phyloP scores from a whole-genome alignment of 2,329 filamentous ascomycete genomes.

The Ustulina deusta region DNA sequence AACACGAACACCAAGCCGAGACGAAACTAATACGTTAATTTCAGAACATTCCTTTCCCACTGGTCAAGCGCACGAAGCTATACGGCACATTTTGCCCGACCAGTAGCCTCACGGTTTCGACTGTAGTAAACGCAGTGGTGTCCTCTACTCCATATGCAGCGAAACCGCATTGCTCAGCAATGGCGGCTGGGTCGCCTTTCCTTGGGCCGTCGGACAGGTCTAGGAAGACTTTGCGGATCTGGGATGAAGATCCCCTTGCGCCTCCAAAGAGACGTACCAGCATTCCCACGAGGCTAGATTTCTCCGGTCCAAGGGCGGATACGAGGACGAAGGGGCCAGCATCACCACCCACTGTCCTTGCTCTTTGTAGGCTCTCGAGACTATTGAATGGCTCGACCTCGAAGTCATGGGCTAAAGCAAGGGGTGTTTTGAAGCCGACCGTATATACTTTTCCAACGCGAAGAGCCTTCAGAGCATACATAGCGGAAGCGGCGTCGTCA shows the following conservation, averaged over 20 bases:
- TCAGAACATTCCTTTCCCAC: constrained; percentile 64
- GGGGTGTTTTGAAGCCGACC: constrained; percentile 78
- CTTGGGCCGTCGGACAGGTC: constrained; percentile 78
- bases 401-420: constrained; percentile 72
- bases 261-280: constrained; percentile 77
- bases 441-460: constrained; percentile 85
- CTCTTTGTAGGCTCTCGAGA: constrained; percentile 71
- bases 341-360: constrained; percentile 61
- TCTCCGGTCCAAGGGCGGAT: constrained; percentile 81
- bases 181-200: constrained; percentile 74
- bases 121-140: constrained; percentile 85
- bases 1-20: background rate
- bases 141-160: constrained; percentile 83
- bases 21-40: background rate
- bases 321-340: constrained; percentile 82
- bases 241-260: constrained; percentile 52
- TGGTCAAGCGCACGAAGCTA: constrained; percentile 84
- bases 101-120: constrained; percentile 81
- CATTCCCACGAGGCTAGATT: constrained; percentile 81
- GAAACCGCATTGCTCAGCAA: constrained; percentile 81
- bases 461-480: constrained; percentile 82
- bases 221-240: constrained; percentile 77
- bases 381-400: constrained; percentile 84
- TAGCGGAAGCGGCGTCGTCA: constrained; percentile 80
- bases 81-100: constrained; percentile 90